Evolutionary conservation across 495 filamentous ascomycete genomes (phyloP).

Genomic region (Eremomyces bilateralis): DNA sequence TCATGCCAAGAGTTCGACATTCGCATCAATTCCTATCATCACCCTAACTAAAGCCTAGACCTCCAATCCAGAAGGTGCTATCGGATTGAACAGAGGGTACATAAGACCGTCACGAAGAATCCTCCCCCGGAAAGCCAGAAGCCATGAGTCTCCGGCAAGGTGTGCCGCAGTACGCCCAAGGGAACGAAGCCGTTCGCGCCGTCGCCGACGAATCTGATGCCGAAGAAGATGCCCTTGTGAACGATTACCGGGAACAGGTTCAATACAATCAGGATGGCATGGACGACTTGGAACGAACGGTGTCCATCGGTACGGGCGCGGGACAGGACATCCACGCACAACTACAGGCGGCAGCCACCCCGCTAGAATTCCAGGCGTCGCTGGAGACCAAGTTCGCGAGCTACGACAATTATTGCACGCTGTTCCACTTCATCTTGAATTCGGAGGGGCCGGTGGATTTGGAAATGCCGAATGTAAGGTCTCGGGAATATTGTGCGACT

Average conservation of each 20-base stretch:
- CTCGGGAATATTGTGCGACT: not conserved
- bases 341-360: slow-evolving; percentile 73
- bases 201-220: slow-evolving; percentile 69
- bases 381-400: slow-evolving; percentile 91
- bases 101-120: too few species aligned
- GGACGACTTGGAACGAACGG: slow-evolving; percentile 49
- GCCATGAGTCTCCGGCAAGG: slow-evolving; percentile 24
- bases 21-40: too few species aligned
- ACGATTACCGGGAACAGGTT: slow-evolving; percentile 88
- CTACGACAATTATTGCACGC: slow-evolving; percentile 97
- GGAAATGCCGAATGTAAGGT: slow-evolving; percentile 69
- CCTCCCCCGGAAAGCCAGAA: too few species aligned
- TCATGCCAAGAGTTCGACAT: too few species aligned
- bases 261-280: slow-evolving; percentile 59
- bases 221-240: slow-evolving; percentile 82
- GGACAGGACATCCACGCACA: slow-evolving; percentile 72
- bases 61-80: too few species aligned
- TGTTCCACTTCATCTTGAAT: slow-evolving; percentile 98
- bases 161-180: slow-evolving; percentile 16
- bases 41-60: too few species aligned
- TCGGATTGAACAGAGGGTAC: too few species aligned
- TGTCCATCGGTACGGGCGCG: slow-evolving; percentile 10
- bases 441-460: slow-evolving; percentile 93
- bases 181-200: slow-evolving; percentile 12
- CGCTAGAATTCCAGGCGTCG: slow-evolving; percentile 82